Percentiles rank a stretch among this genome's conserved stretches.
Evolutionary conservation across 176 grass and related monocot genomes (phyloP).

Genomic region (Oryza rufipogon): DNA sequence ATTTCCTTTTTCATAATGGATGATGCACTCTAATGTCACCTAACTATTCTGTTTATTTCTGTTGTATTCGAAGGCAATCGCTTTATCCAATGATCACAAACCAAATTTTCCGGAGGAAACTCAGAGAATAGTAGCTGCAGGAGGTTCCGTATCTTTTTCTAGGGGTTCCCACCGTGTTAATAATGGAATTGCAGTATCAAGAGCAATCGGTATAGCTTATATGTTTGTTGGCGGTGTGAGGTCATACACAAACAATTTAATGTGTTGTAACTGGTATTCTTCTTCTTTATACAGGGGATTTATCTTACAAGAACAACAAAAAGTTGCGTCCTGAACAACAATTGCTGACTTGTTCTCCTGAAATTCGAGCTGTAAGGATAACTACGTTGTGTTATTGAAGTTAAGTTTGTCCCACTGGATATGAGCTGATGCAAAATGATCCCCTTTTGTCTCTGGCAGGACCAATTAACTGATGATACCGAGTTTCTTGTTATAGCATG

Average conservation of each 20-base stretch:
- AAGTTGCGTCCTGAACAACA: neutral
- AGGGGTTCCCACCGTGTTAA: slow-evolving; percentile 34
- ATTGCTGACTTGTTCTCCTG: slow-evolving; percentile 46
- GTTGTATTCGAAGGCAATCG: slow-evolving; percentile 23
- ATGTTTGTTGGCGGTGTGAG: neutral
- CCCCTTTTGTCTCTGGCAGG: slow-evolving; percentile 28
- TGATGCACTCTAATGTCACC: slow-evolving; percentile 30
- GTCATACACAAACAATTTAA: neutral
- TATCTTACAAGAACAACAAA: slow-evolving; percentile 26
- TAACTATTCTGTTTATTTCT: slow-evolving; percentile 23
- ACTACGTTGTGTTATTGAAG: neutral
- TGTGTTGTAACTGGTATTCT: neutral
- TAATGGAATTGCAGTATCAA: slow-evolving; percentile 39
- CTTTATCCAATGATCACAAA: slow-evolving; percentile 46
- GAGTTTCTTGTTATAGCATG: slow-evolving; percentile 66
- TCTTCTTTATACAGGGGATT: slow-evolving; percentile 43
- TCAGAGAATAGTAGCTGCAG: slow-evolving; percentile 44
- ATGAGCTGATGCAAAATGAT: slow-evolving; percentile 24
- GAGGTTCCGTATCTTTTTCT: neutral
- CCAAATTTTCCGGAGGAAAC: slow-evolving; percentile 24
- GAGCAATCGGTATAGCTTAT: slow-evolving; percentile 44
- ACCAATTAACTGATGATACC: slow-evolving; percentile 32
- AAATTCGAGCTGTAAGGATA: slow-evolving; percentile 42
- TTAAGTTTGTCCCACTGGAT: slow-evolving; percentile 26
- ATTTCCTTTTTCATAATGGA: neutral